phyloP scores from a whole-genome alignment of 495 filamentous ascomycete species.

The Aspergillus taichungensis region DNA sequence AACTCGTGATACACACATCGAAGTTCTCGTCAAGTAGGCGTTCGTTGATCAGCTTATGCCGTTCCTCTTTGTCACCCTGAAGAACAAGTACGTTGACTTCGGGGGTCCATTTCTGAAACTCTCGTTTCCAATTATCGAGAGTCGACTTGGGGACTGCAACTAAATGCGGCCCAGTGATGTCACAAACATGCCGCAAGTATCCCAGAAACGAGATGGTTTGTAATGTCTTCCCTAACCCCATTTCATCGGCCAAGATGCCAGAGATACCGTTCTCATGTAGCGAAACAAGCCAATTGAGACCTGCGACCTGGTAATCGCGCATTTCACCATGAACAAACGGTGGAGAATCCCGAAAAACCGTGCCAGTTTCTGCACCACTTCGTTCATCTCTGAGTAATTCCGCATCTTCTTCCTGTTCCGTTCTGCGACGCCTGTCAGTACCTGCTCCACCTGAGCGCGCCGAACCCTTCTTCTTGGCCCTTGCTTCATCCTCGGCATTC shows the following conservation, averaged over 20 bases:
- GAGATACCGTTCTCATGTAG: slow-evolving; percentile 98
- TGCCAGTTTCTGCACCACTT: slow-evolving; percentile 73
- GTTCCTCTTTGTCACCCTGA: slow-evolving; percentile 92
- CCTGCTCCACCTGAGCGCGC: slow-evolving; percentile 78
- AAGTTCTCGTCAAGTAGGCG: slow-evolving; percentile 86
- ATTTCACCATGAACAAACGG: slow-evolving; percentile 77
- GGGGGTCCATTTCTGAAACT: slow-evolving; percentile 90
- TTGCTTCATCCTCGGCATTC: slow-evolving; percentile 64
- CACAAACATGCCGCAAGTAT: slow-evolving; percentile 83
- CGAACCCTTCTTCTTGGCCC: slow-evolving; percentile 62
- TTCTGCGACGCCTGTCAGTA: slow-evolving; percentile 70
- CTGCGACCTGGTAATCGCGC: slow-evolving; percentile 93
- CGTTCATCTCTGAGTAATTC: slow-evolving; percentile 90
- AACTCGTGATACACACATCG: slow-evolving; percentile 90
- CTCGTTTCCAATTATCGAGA: slow-evolving; percentile 95
- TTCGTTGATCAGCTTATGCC: slow-evolving; percentile 80
- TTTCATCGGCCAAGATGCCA: slow-evolving; percentile 94
- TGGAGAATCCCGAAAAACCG: slow-evolving; percentile 87
- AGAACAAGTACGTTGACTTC: slow-evolving; percentile 91
- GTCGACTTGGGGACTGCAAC: slow-evolving; percentile 95
- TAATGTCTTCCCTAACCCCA: slow-evolving; percentile 91
- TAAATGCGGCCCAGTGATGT: slow-evolving; percentile 86
- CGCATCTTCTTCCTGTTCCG: slow-evolving; percentile 96
- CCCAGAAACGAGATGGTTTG: slow-evolving; percentile 90
- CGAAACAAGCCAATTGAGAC: slow-evolving; percentile 96